These are phyloP conservation scores for Gillenia trifoliata DNA, from an alignment of 306 rosid species.

Conservation along the genomic window DNA sequence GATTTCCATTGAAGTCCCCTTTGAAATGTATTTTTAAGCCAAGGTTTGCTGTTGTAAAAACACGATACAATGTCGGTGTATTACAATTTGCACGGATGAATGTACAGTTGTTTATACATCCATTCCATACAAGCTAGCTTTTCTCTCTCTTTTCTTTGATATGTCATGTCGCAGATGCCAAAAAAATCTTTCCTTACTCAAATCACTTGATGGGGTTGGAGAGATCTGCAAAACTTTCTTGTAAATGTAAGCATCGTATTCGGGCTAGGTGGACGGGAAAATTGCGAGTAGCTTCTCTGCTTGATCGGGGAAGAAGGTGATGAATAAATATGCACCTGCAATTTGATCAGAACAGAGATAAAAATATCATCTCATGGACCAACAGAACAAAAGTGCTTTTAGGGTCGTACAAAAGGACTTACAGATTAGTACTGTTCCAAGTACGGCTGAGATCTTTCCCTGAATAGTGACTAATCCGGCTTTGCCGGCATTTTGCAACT, in stretches of 20 bases:
- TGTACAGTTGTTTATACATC: neutral
- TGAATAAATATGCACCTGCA: slow-evolving; percentile 77
- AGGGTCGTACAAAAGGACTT: slow-evolving; percentile 21
- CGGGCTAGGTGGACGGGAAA: slow-evolving; percentile 44
- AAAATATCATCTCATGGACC: neutral
- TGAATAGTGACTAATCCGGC: slow-evolving; percentile 84
- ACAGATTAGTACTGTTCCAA: slow-evolving; percentile 90
- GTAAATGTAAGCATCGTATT: neutral
- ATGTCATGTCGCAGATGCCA: neutral
- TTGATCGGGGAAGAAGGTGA: slow-evolving; percentile 94
- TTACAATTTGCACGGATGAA: neutral
- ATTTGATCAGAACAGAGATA: neutral
- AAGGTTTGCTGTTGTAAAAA: neutral
- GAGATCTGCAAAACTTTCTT: neutral
- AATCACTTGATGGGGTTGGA: neutral
- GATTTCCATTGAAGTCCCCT: neutral
- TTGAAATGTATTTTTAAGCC: too few relatives aligned
- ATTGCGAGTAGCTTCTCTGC: slow-evolving; percentile 79
- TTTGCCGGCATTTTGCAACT: slow-evolving; percentile 91
- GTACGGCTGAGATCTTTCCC: slow-evolving; percentile 82
- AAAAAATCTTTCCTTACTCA: neutral
- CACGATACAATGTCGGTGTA: neutral
- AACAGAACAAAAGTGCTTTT: too few relatives aligned
- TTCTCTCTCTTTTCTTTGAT: neutral
- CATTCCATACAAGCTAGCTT: neutral